Conservation (phyloP, 2,329 filamentous ascomycete genomes). For the Phoma sp. region DNA sequence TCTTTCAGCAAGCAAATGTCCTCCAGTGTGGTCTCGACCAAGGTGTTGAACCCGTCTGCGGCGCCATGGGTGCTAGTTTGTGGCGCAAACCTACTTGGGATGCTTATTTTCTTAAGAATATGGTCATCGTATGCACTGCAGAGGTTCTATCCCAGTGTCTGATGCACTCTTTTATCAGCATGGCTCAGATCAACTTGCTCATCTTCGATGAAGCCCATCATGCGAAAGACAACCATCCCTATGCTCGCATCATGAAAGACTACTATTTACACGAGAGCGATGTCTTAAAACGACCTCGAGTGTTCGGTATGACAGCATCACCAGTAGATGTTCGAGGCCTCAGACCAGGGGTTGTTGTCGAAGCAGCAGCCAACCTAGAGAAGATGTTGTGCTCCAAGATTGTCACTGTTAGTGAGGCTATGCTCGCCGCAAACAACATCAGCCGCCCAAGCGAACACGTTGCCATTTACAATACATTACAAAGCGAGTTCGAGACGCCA, state of each 20-base stretch:
- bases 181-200: conserved; percentile 84
- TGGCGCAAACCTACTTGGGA: conserved; percentile 68
- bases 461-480: conserved; percentile 63
- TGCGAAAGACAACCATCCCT: conserved; percentile 91
- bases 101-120: conserved; percentile 67
- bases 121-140: conserved; percentile 91
- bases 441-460: conserved; percentile 67
- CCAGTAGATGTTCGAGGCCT: conserved; percentile 78
- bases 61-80: conserved; percentile 69
- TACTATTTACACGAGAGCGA: conserved; percentile 70
- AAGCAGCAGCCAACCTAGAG: conserved; percentile 77
- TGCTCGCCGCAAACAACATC: conserved; percentile 65
- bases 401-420: conserved; percentile 73
- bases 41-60: conserved; percentile 76
- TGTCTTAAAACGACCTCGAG: conserved; percentile 66
- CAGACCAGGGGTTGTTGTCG: conserved; percentile 65
- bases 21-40: conserved; percentile 82
- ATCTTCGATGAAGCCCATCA: conserved; percentile 98
- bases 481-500: conserved; percentile 65
- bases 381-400: conserved; percentile 81
- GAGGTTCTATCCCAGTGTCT: conserved; percentile 84
- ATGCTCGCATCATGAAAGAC: conserved; percentile 87
- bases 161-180: conserved; percentile 78
- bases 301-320: conserved; percentile 97
- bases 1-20: conserved; percentile 87